phyloP scores from a whole-genome alignment of 2,329 filamentous ascomycete species.

The Paracoccidioides brasiliensis region DNA sequence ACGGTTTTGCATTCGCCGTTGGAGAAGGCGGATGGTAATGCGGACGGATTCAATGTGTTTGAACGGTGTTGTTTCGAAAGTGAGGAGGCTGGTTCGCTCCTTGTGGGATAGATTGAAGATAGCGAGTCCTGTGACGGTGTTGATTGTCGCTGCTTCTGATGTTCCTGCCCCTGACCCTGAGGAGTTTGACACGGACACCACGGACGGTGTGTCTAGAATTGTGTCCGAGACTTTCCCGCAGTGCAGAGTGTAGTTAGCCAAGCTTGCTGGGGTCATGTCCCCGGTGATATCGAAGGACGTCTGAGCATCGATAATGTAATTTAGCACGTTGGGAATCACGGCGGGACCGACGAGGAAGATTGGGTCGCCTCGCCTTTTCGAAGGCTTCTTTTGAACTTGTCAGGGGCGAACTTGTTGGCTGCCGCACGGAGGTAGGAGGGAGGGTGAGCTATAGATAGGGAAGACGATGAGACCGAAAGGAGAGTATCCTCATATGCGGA shows the following conservation, averaged over 20 bases:
- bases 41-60: constrained; percentile 11
- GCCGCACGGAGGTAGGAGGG: constrained; percentile 16
- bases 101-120: constrained; percentile 16
- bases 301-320: constrained; percentile 9
- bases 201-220: not conserved
- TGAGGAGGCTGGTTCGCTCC: constrained; percentile 16
- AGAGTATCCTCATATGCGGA: no score
- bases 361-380: constrained; percentile 12
- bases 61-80: constrained; percentile 14
- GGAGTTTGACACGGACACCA: not conserved
- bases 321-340: constrained; percentile 22
- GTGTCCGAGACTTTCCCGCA: not conserved
- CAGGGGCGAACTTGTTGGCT: constrained; percentile 13
- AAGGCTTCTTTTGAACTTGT: constrained; percentile 11
- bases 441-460: no score
- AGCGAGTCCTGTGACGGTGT: constrained; percentile 13
- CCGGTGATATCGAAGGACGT: constrained; percentile 12
- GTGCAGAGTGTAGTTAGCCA: constrained; percentile 17
- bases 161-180: not conserved
- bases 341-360: constrained; percentile 20
- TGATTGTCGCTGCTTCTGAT: not conserved
- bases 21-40: constrained; percentile 14
- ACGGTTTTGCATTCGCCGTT: constrained; percentile 11
- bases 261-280: constrained; percentile 18
- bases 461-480: not conserved